Evolutionary conservation across 257 asterid species (phyloP), one percentile per base, ranked within the genome.

Genomic region (Plectranthus barbatus): DNA sequence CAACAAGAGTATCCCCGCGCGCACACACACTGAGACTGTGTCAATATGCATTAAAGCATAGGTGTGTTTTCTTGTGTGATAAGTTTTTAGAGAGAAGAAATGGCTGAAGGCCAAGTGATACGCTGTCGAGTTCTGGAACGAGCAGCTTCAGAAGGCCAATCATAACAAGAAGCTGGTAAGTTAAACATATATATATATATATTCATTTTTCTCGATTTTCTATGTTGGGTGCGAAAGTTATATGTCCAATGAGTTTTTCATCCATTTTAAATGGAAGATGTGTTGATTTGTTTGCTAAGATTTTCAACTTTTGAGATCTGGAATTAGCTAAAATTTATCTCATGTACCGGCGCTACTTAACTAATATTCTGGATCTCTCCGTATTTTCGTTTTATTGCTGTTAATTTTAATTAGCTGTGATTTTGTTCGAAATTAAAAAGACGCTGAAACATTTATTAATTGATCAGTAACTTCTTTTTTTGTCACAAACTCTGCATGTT

Each of bases 21-120:
- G n/a, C 53, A 42, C 61, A 44, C 49, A 9, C 37, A 20, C 48
- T 24, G 7, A 24, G 19, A 47, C 55, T 11, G 4, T n/a, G n/a
- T n/a, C n/a, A n/a, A n/a, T n/a, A n/a, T 49, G 67, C 76, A 49
- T 71, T 71, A 64, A 70, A 54, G 55, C 60, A 21, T 9, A 34
- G 2, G 46, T 19, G 50, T 5, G 48, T 60, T 76, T 76, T 61
- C 80, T 76, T 62, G 61, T 44, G 58, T 14, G 70, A n/a, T 26
- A 65, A 71, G 77, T 52, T 76, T 75, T 18, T 41, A 47, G 33
- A n/a, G 56, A 73, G 58, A 10, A 66, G 56, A 58, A 56, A 82
- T 77, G 91, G 77, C 86, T 24, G 98, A 84, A 55, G 96, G 95
- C 70, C 94, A 79, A 18, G 96, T 88, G 40, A 78, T 91, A 54